A percentile compares a stretch with the other conserved stretches of the same genome.
Conservation (phyloP, 2,329 filamentous ascomycete genomes). For the Dactylella cylindrospora region DNA sequence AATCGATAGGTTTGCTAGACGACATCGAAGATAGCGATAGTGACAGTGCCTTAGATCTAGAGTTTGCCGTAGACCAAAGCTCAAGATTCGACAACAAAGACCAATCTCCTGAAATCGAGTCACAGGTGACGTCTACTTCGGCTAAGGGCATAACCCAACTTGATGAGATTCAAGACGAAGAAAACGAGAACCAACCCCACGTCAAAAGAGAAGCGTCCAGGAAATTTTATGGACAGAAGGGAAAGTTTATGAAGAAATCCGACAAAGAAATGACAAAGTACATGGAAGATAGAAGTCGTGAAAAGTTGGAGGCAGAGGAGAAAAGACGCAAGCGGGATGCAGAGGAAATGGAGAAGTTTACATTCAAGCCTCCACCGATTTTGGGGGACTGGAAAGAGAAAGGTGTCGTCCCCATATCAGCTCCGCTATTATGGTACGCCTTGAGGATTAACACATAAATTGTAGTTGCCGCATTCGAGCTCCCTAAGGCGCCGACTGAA, state of each 20-base stretch:
- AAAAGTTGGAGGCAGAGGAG: slow-evolving; percentile 1
- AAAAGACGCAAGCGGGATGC: background rate
- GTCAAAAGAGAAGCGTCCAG: no score
- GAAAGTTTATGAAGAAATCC: no score
- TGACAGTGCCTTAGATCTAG: slow-evolving; percentile 3
- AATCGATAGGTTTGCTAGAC: background rate
- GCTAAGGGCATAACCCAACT: background rate
- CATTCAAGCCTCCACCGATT: background rate
- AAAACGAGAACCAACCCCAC: no score
- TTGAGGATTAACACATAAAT: no score
- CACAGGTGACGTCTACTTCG: background rate
- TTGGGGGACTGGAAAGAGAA: slow-evolving; percentile 1
- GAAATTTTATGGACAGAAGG: no score
- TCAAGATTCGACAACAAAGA: no score
- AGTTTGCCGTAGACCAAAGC: no score
- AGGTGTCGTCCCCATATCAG: slow-evolving; percentile 13
- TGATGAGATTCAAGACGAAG: slow-evolving; percentile 25
- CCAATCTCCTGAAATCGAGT: background rate
- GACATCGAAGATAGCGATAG: slow-evolving; percentile 33
- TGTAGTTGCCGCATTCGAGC: slow-evolving; percentile 27
- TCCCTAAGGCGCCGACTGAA: slow-evolving; percentile 4
- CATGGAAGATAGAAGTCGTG: no score
- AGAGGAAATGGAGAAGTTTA: background rate
- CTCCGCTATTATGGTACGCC: no score
- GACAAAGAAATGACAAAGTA: no score